These are phyloP conservation scores for Aspergillus sergii DNA, from an alignment of 2,329 filamentous ascomycete genomes.

Conservation along the genomic window DNA sequence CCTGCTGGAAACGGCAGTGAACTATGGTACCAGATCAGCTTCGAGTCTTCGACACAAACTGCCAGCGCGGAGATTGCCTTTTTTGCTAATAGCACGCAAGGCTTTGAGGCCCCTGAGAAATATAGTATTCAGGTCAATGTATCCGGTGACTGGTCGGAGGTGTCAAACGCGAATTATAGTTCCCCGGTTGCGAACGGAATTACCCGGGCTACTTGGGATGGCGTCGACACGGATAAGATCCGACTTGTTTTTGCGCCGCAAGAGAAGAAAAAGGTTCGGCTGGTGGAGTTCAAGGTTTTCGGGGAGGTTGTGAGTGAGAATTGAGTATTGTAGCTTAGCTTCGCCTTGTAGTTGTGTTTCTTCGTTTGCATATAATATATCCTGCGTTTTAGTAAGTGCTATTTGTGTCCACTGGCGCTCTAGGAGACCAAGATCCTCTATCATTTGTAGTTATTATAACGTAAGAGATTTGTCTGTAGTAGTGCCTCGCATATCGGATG, in stretches of 20 bases:
- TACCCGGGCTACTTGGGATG: constrained; percentile 18
- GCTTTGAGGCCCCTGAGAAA: constrained; percentile 15
- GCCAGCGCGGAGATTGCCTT: constrained; percentile 22
- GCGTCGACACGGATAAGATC: constrained; percentile 8
- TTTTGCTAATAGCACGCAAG: constrained; percentile 16
- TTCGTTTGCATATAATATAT: background rate
- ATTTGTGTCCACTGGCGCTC: too few relatives aligned
- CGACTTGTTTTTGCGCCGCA: constrained; percentile 18
- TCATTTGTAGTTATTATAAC: background rate
- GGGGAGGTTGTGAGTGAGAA: background rate
- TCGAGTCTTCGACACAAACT: constrained; percentile 4
- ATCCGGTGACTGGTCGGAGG: constrained; percentile 15
- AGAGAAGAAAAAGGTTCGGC: constrained; percentile 14
- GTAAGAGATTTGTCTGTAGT: background rate
- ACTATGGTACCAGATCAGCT: constrained; percentile 23
- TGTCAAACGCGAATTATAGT: constrained; percentile 11
- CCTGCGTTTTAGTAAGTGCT: too few relatives aligned
- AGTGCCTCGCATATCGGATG: rapidly evolving
- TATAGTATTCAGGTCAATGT: constrained; percentile 18
- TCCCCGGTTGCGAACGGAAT: constrained; percentile 20
- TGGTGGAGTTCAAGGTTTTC: constrained; percentile 23
- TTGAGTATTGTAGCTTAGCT: background rate
- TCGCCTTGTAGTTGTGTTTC: background rate
- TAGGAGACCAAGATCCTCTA: too few relatives aligned
- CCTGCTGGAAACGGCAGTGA: constrained; percentile 21